A percentile compares a stretch with the other conserved stretches of the same genome.
These are phyloP conservation scores for Coccomyxa subellipsoidea DNA, from an alignment of 163 green algal species.

Conservation along the genomic window DNA sequence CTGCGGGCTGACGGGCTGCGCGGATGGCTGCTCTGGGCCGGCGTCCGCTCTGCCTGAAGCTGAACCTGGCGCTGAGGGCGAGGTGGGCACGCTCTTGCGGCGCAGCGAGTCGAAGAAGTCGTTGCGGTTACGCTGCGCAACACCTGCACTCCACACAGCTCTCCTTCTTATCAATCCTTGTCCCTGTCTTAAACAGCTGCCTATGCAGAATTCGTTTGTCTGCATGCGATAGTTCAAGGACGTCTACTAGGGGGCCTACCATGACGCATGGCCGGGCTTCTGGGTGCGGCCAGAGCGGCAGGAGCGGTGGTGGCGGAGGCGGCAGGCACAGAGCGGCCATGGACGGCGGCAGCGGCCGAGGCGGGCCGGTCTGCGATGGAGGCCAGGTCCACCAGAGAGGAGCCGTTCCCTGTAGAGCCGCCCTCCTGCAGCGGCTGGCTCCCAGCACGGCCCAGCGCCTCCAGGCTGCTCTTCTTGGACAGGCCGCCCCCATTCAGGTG, in stretches of 20 bases:
- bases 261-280: background rate
- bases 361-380: background rate
- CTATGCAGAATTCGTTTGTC: too few species aligned
- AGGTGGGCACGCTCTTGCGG: slow-evolving; percentile 5
- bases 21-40: background rate
- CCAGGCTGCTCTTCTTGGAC: slow-evolving; percentile 3
- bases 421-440: background rate
- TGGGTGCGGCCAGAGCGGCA: background rate
- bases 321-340: background rate
- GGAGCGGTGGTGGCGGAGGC: background rate
- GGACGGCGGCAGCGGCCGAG: background rate
- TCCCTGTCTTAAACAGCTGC: too few species aligned
- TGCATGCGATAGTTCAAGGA: too few species aligned
- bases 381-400: background rate
- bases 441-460: background rate
- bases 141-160: background rate
- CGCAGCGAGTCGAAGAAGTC: slow-evolving; percentile 9
- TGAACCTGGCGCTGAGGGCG: background rate
- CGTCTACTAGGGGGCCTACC: too few species aligned
- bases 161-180: too few species aligned
- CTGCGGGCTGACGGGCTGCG: background rate
- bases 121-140: background rate
- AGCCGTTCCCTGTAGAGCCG: too few species aligned
- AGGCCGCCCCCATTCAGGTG: background rate
- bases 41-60: background rate